phyloP scores from a whole-genome alignment of 257 asterid species.

The Striga asiatica region DNA sequence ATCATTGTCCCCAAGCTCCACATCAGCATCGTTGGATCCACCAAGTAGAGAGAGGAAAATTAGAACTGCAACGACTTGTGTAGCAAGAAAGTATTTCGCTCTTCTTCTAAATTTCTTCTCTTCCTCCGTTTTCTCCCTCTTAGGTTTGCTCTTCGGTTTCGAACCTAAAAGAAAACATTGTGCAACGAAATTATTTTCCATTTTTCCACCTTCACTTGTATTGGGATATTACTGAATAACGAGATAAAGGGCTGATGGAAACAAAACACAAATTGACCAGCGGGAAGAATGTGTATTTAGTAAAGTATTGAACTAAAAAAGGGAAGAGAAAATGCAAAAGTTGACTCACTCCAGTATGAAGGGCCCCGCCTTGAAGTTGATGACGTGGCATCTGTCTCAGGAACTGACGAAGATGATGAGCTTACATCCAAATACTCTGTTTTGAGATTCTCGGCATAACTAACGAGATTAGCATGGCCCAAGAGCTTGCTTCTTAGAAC shows the following conservation, averaged over 20 bases:
- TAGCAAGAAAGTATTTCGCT: slow-evolving; percentile 76
- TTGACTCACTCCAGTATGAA: slow-evolving; percentile 63
- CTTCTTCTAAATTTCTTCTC: slow-evolving; percentile 77
- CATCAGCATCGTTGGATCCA: slow-evolving; percentile 52
- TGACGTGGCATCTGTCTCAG: slow-evolving; percentile 58
- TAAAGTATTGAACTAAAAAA: no score
- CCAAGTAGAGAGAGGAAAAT: slow-evolving; percentile 67
- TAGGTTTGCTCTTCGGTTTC: slow-evolving; percentile 62
- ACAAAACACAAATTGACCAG: no score
- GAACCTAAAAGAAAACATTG: no score
- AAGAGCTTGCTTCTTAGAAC: slow-evolving; percentile 65
- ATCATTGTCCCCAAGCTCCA: slow-evolving; percentile 60
- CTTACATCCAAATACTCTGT: slow-evolving; percentile 46
- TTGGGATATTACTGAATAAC: no score
- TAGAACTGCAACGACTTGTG: slow-evolving; percentile 69
- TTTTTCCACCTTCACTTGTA: no score
- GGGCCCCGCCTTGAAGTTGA: slow-evolving; percentile 52
- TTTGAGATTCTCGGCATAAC: slow-evolving; percentile 61
- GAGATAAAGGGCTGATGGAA: no score
- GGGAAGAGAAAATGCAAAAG: not conserved
- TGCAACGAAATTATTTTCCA: no score
- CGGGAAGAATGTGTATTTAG: no score
- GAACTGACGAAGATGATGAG: slow-evolving; percentile 35
- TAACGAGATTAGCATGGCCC: slow-evolving; percentile 63
- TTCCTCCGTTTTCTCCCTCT: slow-evolving; percentile 83